These are phyloP conservation scores for Lipomyces sp. DNA, from an alignment of 805 yeast species.

Conservation along the genomic window DNA sequence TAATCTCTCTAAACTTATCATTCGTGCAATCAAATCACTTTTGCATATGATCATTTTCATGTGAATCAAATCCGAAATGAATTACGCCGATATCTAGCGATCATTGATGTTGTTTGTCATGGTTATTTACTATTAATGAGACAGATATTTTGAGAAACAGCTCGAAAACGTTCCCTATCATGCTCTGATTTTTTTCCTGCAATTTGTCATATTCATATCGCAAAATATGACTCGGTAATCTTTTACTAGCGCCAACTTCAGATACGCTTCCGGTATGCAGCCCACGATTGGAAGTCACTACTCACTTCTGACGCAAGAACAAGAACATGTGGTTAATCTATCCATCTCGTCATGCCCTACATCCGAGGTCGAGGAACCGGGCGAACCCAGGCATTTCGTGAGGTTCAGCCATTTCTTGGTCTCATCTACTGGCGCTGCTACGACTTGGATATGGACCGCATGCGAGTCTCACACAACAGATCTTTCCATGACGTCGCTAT, in stretches of 20 bases:
- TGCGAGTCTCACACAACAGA: slow-evolving; percentile 1
- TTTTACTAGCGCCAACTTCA: neutral
- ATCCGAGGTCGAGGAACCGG: neutral
- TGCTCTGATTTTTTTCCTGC: too few relatives aligned
- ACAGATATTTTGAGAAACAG: neutral
- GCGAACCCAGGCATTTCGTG: neutral
- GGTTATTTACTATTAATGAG: neutral
- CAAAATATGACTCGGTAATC: neutral
- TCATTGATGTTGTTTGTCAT: too few relatives aligned
- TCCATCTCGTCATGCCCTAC: neutral
- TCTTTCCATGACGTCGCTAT: neutral
- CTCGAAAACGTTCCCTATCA: too few relatives aligned
- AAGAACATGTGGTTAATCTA: neutral
- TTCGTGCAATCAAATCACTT: too few relatives aligned
- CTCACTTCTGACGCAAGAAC: neutral
- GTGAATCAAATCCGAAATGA: too few relatives aligned
- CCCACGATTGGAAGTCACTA: slow-evolving; percentile 4
- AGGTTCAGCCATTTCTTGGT: slow-evolving; percentile 1
- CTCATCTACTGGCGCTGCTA: neutral
- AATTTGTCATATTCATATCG: neutral
- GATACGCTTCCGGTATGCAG: neutral
- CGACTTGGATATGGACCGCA: neutral
- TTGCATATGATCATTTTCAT: too few relatives aligned
- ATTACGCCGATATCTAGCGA: too few relatives aligned
- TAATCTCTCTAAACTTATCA: too few relatives aligned